phyloP scores from a whole-genome alignment of 1,284 basidiomycete genomes.

The Heterobasidion annosum region DNA sequence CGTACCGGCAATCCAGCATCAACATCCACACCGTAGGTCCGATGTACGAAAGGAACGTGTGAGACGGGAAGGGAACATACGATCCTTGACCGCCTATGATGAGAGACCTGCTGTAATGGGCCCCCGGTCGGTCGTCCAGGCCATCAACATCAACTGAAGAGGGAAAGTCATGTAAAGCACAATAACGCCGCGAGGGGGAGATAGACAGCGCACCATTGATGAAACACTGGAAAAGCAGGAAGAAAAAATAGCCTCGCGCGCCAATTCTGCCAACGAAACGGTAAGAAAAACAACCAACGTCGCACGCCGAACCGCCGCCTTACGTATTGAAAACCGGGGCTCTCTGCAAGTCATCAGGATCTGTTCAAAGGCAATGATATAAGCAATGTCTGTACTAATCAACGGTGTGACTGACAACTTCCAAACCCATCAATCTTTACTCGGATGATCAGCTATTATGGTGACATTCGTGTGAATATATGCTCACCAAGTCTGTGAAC shows the following conservation, averaged over 20 bases:
- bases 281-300: background rate
- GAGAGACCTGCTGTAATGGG: conserved; percentile 62
- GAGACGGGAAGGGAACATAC: conserved; percentile 72
- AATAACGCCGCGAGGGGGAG: background rate
- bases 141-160: conserved; percentile 66
- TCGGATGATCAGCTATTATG: background rate
- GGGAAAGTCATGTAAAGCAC: background rate
- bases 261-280: conserved; percentile 47
- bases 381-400: conserved; percentile 1
- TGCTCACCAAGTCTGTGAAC: conserved; percentile 33
- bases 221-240: conserved; percentile 88
- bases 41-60: conserved; percentile 70
- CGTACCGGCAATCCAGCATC: conserved; percentile 78
- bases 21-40: conserved; percentile 69
- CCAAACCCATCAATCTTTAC: conserved; percentile 86
- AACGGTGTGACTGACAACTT: conserved; percentile 49
- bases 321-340: conserved; percentile 74
- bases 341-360: conserved; percentile 72
- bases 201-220: conserved; percentile 49
- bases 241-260: conserved; percentile 83
- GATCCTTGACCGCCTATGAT: conserved; percentile 73
- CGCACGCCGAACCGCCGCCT: conserved; percentile 11
- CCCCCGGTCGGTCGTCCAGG: conserved; percentile 40
- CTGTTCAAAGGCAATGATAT: conserved; percentile 28
- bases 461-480: background rate